Evolutionary conservation across 2,329 filamentous ascomycete species (phyloP).

Genomic region (Alternaria sp.): DNA sequence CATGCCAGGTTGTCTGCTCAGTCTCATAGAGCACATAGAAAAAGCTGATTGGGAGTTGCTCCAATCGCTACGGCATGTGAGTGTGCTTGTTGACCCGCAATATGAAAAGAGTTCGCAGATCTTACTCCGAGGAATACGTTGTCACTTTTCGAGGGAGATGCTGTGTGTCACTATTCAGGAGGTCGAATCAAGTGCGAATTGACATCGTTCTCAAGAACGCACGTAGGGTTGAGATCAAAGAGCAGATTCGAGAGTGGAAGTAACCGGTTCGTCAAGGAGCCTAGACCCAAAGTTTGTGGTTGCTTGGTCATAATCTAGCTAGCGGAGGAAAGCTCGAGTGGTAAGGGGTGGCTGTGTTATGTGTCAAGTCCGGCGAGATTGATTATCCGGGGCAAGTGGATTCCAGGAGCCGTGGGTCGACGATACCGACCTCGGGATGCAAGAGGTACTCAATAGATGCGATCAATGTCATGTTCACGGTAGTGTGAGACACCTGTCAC

Average conservation of each 20-base stretch:
- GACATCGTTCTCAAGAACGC: not conserved
- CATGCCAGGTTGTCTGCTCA: not conserved
- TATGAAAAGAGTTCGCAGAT: not conserved
- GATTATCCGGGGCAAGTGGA: constrained; percentile 28
- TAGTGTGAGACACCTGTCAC: not conserved
- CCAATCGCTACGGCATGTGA: not conserved
- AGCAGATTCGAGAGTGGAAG: constrained; percentile 28
- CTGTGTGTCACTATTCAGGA: not conserved
- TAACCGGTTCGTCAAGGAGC: constrained; percentile 29
- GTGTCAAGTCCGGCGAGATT: constrained; percentile 26
- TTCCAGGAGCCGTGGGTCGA: constrained; percentile 27
- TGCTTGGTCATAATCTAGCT: constrained; percentile 27
- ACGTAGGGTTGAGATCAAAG: constrained; percentile 20
- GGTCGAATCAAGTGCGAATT: not conserved
- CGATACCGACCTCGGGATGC: constrained; percentile 3
- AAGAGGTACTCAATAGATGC: not conserved
- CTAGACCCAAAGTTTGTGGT: constrained; percentile 37
- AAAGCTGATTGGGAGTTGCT: not conserved
- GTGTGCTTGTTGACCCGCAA: not conserved
- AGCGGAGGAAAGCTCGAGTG: constrained; percentile 27
- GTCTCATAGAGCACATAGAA: not conserved
- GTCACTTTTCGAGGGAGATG: not conserved
- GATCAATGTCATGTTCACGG: not conserved
- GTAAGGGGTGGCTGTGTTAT: constrained; percentile 34
- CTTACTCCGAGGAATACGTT: not conserved